Base-by-base conservation (phyloP, 345 rosid species). In the Euclidium syriacum region DNA sequence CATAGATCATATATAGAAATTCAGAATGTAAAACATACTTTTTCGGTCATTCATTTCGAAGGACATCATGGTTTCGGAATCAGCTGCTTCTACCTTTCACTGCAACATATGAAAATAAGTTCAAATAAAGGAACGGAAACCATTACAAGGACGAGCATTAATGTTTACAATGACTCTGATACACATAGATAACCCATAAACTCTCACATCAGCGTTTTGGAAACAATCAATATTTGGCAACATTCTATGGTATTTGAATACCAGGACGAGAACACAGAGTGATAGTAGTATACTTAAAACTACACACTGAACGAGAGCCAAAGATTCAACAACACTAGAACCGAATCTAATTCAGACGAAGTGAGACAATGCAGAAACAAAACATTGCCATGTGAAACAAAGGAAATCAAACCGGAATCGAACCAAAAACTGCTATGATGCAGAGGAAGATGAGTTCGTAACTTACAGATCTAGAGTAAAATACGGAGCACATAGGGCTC, bases 41-140 rank as follows among this genome's bases (percentile, higher is more conserved):
- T 72, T 72, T 4, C 72, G 72, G 65, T 72, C 76, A 58, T 65
- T 72, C 72, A 72, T 72, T 52, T 72, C 76, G 5, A 72, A 65
- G 57, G 76, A 65, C 66, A 72, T 64, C 76, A 72, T 72, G 34
- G 53, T 64, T 62, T 65, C 69, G 36, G 47, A 40, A 7, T 48
- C 19, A 3, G 6, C 7, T 70, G 57, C 57, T 62, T 38, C 70
- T 14, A 47, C 42, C 64, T 70, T 52, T 38, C 36, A 4, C 69
- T 70, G 58, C 22, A 16, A 62, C 26, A 62, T 14, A 29, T 25
- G 12, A 4, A 19, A 51, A 42, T 3, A 59, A 11, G 59, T 25
- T 43, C 24, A 52, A 35, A 10, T 6, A 59, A 27, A 58, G 47
- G 46, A 40, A 67, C 3, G 25, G n/a, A n/a, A n/a, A 18, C 2